Evolutionary conservation across 164 flowering plant genomes (phyloP).

Genomic region (Dillenia suffruticosa): DNA sequence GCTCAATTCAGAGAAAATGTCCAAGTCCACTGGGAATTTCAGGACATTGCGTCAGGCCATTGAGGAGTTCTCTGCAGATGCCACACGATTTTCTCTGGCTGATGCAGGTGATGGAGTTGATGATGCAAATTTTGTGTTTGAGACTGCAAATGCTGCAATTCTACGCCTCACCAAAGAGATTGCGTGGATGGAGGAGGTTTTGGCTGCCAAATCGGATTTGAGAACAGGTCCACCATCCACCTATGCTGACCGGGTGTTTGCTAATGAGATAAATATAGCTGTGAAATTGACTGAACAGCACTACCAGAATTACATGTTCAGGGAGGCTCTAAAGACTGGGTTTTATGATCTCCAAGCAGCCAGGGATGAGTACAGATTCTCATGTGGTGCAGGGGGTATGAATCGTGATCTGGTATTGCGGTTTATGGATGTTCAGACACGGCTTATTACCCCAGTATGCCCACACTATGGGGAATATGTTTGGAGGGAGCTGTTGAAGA

Average conservation of each 20-base stretch:
- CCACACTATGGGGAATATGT: slow-evolving; percentile 87
- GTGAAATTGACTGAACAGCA: slow-evolving; percentile 55
- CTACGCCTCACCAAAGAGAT: slow-evolving; percentile 79
- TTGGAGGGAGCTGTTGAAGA: slow-evolving; percentile 74
- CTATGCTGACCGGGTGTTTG: slow-evolving; percentile 82
- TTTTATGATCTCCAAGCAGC: slow-evolving; percentile 92
- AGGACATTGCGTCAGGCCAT: slow-evolving; percentile 76
- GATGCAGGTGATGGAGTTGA: slow-evolving; percentile 98
- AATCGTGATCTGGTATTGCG: slow-evolving; percentile 60
- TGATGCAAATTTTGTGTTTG: slow-evolving; percentile 91
- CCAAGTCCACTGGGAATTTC: slow-evolving; percentile 96
- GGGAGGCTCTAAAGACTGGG: slow-evolving; percentile 85
- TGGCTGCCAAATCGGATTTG: slow-evolving; percentile 54
- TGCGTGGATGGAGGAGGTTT: slow-evolving; percentile 83
- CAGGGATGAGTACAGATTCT: slow-evolving; percentile 82
- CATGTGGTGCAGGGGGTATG: slow-evolving; percentile 78
- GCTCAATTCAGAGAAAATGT: slow-evolving; percentile 93
- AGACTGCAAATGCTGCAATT: slow-evolving; percentile 86
- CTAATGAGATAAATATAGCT: slow-evolving; percentile 79
- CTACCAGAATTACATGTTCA: slow-evolving; percentile 63
- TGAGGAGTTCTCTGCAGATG: slow-evolving; percentile 88
- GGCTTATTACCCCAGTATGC: slow-evolving; percentile 82
- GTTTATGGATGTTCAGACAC: slow-evolving; percentile 93
- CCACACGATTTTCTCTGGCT: slow-evolving; percentile 84
- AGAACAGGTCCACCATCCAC: slow-evolving; percentile 55